Evolutionary conservation across 2,329 filamentous ascomycete genomes (phyloP), one percentile per base, ranked within the genome.

Genomic region (Curvularia eragrostidis): DNA sequence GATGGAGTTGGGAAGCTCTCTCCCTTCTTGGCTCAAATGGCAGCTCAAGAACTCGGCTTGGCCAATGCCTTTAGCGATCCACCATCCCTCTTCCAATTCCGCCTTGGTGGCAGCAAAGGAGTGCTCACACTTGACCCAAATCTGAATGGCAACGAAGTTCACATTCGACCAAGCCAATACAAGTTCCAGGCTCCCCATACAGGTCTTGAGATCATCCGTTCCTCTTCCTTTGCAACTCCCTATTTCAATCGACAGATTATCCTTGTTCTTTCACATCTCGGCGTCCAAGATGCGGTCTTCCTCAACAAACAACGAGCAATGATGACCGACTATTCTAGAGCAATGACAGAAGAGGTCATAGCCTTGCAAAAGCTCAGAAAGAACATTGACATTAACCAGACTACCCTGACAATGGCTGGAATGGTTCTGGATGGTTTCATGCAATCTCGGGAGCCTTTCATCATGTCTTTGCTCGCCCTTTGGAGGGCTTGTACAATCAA

Each of bases 1-100:
- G 95, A 99, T 69, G 95, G 95, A 0, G 91, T 98, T 3, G 95
- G 95, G 1, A 96, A 92, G 72, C 91, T 99, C n/a, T 97, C 94
- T 0, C 78, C 77, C 0, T 88, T 91, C 58, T 80, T 97, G 21
- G 91, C 93, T 0, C 80, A 87, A 26, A 85, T 95, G 77, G 86
- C 96, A 43, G 85, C 88, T 8, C 80, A 85, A 13, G 89, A 95
- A 63, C 85, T 96, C 59, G 83, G 84, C 0, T 73, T 93, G 28
- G 78, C 82, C 19, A 82, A 82, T 12, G 76, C 83, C 1, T 77
- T 77, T 6, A 77, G 82, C 1, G 77, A 83, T 4, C 79, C 86
- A 5, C 93, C 95, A 0, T 96, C 93, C 0, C 90, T 91, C 0
- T 94, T 91, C 64, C 95, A 99, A 68, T 97, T 98, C 69, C 90